These are phyloP conservation scores for Solanum paucissectum DNA, from an alignment of 257 asterid species.

Conservation along the genomic window DNA sequence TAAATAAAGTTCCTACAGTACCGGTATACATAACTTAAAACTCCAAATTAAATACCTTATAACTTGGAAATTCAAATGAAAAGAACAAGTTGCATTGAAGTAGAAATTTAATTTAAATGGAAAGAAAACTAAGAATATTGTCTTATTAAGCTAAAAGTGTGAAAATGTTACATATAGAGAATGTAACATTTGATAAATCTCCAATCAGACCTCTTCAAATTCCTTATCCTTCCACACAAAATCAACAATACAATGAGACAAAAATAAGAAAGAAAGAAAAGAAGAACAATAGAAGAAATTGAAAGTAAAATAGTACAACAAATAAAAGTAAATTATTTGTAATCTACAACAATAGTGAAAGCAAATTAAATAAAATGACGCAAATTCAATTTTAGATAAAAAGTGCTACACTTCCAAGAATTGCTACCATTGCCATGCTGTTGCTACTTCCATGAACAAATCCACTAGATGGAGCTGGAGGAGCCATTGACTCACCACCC, in stretches of 20 bases:
- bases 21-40: background rate
- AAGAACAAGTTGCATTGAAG: background rate
- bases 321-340: conserved; percentile 2
- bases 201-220: background rate
- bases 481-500: background rate
- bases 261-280: background rate
- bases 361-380: background rate
- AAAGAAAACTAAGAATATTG: background rate
- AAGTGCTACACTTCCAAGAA: conserved; percentile 44
- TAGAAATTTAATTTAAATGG: background rate
- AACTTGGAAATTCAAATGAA: background rate
- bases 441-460: conserved; percentile 21
- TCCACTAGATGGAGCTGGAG: conserved; percentile 15
- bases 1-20: background rate
- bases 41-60: background rate
- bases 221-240: conserved; percentile 3
- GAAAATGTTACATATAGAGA: background rate
- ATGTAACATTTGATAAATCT: background rate
- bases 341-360: conserved; percentile 8
- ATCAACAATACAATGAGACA: background rate
- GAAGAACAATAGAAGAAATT: background rate
- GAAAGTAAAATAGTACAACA: conserved; percentile 12
- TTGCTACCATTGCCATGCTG: conserved; percentile 24
- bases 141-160: background rate
- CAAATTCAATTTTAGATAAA: conserved; percentile 11